Evolutionary conservation across 768 basidiomycete genomes (phyloP).

Genomic region (Leccinum imitatum): DNA sequence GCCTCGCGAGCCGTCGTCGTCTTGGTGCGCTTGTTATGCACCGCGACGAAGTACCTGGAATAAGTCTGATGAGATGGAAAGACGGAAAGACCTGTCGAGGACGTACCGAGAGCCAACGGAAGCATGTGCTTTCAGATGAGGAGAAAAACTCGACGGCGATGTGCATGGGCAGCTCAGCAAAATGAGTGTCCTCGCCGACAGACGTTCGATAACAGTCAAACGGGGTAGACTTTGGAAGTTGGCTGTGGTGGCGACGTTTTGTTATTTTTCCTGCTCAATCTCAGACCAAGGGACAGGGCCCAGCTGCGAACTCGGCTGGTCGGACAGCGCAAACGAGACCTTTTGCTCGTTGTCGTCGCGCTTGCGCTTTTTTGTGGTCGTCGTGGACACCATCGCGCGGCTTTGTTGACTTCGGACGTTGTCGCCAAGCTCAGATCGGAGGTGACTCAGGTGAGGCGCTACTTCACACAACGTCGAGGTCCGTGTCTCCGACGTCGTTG

Average conservation of each 20-base stretch:
- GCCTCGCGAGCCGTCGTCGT: constrained; percentile 68
- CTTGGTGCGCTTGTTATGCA: constrained; percentile 76
- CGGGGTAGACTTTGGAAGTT: constrained; percentile 46
- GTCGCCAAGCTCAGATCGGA: neutral
- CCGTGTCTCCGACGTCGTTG: constrained; percentile 15
- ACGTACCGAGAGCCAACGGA: no score
- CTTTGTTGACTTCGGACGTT: constrained; percentile 15
- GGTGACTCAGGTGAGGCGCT: neutral
- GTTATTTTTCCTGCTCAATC: constrained; percentile 1
- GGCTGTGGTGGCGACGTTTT: constrained; percentile 13
- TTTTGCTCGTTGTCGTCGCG: constrained; percentile 37
- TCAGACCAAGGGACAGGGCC: constrained; percentile 52
- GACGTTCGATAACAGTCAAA: constrained; percentile 61
- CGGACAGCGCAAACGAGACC: constrained; percentile 38
- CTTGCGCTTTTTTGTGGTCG: constrained; percentile 50
- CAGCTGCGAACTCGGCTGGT: constrained; percentile 35
- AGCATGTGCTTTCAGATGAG: constrained; percentile 43
- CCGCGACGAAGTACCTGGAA: constrained; percentile 75
- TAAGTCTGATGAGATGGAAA: constrained; percentile 1
- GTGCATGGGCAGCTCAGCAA: constrained; percentile 37
- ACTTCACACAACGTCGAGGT: constrained; percentile 26
- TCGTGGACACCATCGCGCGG: constrained; percentile 19
- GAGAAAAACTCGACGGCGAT: constrained; percentile 84
- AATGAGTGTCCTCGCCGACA: constrained; percentile 28
- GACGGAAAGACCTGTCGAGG: neutral